These are phyloP conservation scores for Choiromyces venosus DNA, from an alignment of 495 filamentous ascomycete species.

Conservation along the genomic window DNA sequence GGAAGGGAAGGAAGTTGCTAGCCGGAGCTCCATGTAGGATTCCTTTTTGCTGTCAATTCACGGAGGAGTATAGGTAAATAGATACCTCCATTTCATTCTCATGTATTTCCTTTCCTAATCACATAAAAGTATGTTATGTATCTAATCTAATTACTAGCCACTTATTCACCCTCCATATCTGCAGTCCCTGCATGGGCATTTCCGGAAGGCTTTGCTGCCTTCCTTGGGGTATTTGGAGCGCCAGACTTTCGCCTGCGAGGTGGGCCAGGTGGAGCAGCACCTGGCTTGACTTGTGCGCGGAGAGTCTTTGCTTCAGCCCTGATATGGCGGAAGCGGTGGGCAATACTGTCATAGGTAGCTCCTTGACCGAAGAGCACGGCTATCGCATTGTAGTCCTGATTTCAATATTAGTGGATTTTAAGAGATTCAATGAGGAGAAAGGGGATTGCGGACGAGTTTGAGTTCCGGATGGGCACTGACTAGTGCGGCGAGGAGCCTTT, in stretches of 20 bases:
- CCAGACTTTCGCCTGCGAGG: constrained; percentile 26
- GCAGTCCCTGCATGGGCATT: background rate
- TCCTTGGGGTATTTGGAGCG: constrained; percentile 23
- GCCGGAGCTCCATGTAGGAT: background rate
- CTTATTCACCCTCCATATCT: background rate
- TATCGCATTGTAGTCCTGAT: constrained; percentile 33
- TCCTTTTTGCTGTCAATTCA: background rate
- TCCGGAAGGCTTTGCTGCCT: constrained; percentile 4
- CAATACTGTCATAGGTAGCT: constrained; percentile 37
- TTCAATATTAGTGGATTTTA: background rate
- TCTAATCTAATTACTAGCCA: background rate
- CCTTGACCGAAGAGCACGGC: constrained; percentile 37
- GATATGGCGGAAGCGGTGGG: constrained; percentile 27
- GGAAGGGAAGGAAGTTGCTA: background rate
- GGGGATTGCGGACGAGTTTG: constrained; percentile 25
- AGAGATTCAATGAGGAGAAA: background rate
- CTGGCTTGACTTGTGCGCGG: constrained; percentile 19
- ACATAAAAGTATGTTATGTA: background rate
- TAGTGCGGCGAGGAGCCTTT: constrained; percentile 36
- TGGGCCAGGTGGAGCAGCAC: constrained; percentile 22
- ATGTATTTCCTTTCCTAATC: background rate
- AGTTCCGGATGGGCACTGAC: constrained; percentile 38
- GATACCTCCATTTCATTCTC: background rate
- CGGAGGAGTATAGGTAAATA: background rate
- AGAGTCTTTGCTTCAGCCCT: constrained; percentile 32